Percentiles rank a stretch among this genome's conserved stretches.
These are phyloP conservation scores for Acacia confusa DNA, from an alignment of 306 rosid species.

Conservation along the genomic window DNA sequence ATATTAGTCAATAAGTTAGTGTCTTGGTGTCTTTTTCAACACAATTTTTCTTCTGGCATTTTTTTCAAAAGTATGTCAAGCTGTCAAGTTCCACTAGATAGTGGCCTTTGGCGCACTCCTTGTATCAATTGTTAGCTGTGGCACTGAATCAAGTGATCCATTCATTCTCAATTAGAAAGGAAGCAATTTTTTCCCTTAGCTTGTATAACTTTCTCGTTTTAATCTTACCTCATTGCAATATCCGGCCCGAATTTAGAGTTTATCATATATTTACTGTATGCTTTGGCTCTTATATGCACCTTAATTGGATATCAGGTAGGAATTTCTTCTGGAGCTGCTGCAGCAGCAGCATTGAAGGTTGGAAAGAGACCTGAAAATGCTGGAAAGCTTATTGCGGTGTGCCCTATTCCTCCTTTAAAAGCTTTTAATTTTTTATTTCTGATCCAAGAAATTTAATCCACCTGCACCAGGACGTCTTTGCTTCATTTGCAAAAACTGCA, in stretches of 20 bases:
- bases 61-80: not conserved
- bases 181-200: constrained; percentile 1
- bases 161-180: constrained; percentile 5
- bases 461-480: constrained; percentile 14
- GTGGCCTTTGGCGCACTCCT: not conserved
- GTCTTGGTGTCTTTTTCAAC: not conserved
- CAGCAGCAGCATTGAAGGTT: constrained; percentile 88
- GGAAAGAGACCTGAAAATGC: constrained; percentile 94
- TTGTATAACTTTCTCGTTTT: constrained; percentile 11
- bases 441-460: constrained; percentile 16
- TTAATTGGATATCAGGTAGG: constrained; percentile 73
- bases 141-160: constrained; percentile 9
- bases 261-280: not conserved
- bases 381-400: constrained; percentile 90
- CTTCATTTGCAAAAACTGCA: constrained; percentile 13
- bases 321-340: constrained; percentile 97
- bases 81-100: not conserved
- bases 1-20: not conserved
- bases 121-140: not conserved
- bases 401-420: constrained; percentile 26
- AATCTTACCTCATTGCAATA: constrained; percentile 12
- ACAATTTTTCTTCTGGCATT: not conserved
- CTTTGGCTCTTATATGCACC: constrained; percentile 29
- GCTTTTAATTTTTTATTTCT: not conserved
- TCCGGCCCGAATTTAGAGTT: constrained; percentile 23